These are phyloP conservation scores for Xylariales sp. DNA, from an alignment of 2,329 filamentous ascomycete species.

Conservation along the genomic window DNA sequence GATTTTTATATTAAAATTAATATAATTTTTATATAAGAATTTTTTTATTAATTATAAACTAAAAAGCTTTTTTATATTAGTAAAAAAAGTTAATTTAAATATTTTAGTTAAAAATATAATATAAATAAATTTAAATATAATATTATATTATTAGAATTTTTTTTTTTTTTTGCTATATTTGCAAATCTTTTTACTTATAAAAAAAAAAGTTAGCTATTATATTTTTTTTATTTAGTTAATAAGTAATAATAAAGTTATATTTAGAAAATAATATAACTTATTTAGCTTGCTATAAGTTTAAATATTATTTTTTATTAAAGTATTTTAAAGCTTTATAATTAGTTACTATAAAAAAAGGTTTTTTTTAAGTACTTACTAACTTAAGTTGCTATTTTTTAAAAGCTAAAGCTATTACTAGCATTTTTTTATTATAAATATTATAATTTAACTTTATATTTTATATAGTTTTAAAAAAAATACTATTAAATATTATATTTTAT, in stretches of 20 bases:
- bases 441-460: background rate
- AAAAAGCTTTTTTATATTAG: too few species aligned
- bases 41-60: too few species aligned
- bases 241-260: slow-evolving; percentile 1
- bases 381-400: too few species aligned
- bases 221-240: background rate
- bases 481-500: background rate
- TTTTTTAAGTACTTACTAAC: too few species aligned
- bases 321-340: too few species aligned
- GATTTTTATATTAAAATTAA: too few species aligned
- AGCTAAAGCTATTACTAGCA: background rate
- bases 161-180: too few species aligned
- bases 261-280: background rate
- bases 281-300: too few species aligned
- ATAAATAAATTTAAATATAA: background rate
- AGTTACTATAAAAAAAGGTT: too few species aligned
- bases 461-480: background rate
- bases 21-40: too few species aligned
- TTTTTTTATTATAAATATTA: background rate
- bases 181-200: background rate
- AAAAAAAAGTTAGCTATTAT: background rate
- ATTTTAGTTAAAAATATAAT: background rate
- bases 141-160: background rate
- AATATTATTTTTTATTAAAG: too few species aligned
- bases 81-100: too few species aligned